Evolutionary conservation across 345 rosid species (phyloP), one percentile per base, ranked within the genome.

Genomic region (Pugionium cornutum): DNA sequence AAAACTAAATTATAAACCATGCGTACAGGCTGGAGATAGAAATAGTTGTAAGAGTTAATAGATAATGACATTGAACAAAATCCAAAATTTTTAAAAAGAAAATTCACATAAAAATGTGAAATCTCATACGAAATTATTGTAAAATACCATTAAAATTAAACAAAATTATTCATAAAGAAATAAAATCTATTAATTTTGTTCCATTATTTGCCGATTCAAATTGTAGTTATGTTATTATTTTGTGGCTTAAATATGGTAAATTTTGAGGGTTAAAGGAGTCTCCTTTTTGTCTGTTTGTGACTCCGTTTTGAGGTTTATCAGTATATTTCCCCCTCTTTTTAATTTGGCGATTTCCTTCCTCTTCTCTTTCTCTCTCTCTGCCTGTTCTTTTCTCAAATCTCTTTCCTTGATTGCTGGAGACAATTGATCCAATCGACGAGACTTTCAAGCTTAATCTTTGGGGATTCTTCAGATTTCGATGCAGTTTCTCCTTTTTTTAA

Each of bases 281-380:
- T 58, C 62, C 71, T 66, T 72, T 72, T 72, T 72, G 76, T 65
- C 61, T 72, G 35, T 35, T 57, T 65, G 54, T 67, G 58, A 67
- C 68, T 61, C 7, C 27, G 28, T 68, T 67, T 46, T 50, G 41
- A 60, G 64, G 58, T 63, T 54, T 35, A 43, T 65, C 39, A 9
- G 40, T 29, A 33, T 65, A 35, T 69, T 62, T 48, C 35, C 41
- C 61, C 35, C 18, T 18, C 18, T 18, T 18, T 58, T 73, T 35
- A 36, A 39, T 73, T 66, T 67, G 18, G 50, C 67, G 71, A 74
- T 74, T 67, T 67, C 58, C 64, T 66, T 18, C 18, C 18, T 25
- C 34, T 36, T 50, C 69, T 44, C 49, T 45, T 54, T 43, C 54
- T 18, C 18, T 18, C 18, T 18, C 18, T 18, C 18, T 18, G 18